phyloP scores from a whole-genome alignment of 495 filamentous ascomycete genomes.

The Penicillium ochrochloron region DNA sequence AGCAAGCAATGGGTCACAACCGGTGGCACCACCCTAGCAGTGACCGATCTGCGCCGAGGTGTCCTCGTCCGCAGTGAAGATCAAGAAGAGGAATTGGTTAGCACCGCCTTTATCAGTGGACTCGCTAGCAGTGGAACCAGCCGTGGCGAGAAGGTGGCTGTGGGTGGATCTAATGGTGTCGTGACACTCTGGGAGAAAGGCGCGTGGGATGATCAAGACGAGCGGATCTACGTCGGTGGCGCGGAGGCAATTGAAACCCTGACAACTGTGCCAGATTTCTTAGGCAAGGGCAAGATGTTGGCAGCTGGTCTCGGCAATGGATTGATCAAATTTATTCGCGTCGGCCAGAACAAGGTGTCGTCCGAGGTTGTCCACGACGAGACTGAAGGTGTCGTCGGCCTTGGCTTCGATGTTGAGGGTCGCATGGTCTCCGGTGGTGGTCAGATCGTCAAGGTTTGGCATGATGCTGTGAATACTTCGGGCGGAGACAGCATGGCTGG shows the following conservation, averaged over 20 bases:
- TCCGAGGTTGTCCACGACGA: conserved; percentile 76
- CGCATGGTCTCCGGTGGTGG: conserved; percentile 88
- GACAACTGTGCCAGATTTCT: conserved; percentile 64
- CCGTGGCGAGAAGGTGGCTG: conserved; percentile 74
- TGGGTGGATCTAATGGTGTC: conserved; percentile 79
- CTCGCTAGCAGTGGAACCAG: conserved; percentile 64
- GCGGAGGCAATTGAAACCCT: conserved; percentile 76
- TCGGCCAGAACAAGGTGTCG: conserved; percentile 63
- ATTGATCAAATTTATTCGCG: conserved; percentile 54
- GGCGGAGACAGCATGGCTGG: conserved; percentile 44
- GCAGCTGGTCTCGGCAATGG: conserved; percentile 81
- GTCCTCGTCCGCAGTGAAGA: conserved; percentile 87
- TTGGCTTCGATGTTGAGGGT: conserved; percentile 82
- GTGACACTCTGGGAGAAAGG: conserved; percentile 93
- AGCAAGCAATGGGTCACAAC: conserved; percentile 93
- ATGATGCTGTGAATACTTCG: conserved; percentile 51
- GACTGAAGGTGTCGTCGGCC: conserved; percentile 74
- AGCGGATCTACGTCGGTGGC: conserved; percentile 74
- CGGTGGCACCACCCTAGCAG: conserved; percentile 84
- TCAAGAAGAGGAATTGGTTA: conserved; percentile 90
- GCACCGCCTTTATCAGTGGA: conserved; percentile 71
- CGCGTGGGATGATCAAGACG: conserved; percentile 92
- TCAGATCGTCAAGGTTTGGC: conserved; percentile 83
- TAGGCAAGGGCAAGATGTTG: conserved; percentile 69
- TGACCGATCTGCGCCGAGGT: conserved; percentile 83